Percentiles rank a stretch among this genome's conserved stretches.
Evolutionary conservation across 345 rosid species (phyloP).

Genomic region (Noccaea caerulescens): DNA sequence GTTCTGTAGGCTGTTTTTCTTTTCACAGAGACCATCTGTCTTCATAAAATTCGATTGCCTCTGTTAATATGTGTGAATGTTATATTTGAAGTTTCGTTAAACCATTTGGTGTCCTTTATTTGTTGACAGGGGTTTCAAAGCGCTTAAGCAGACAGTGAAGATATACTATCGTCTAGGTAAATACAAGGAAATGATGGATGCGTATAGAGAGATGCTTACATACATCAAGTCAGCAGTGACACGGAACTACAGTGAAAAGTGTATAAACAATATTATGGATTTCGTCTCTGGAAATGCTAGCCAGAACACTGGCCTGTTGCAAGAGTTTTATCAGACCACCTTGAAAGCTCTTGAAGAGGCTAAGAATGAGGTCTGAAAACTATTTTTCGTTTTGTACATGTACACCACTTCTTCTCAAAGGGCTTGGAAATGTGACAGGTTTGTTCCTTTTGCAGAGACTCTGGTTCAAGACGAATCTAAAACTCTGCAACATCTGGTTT

Average conservation of each 20-base stretch:
- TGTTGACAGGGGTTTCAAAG: constrained; percentile 87
- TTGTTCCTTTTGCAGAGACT: constrained; percentile 69
- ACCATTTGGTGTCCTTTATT: constrained; percentile 16
- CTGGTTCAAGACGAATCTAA: constrained; percentile 99
- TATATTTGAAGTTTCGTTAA: constrained; percentile 14
- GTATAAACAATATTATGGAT: constrained; percentile 98
- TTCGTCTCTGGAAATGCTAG: constrained; percentile 99
- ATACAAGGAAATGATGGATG: constrained; percentile 95
- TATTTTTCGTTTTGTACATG: neutral
- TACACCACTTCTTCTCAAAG: constrained; percentile 1
- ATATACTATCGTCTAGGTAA: constrained; percentile 88
- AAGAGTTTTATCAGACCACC: constrained; percentile 95
- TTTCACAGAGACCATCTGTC: neutral
- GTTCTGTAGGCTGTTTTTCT: constrained; percentile 5
- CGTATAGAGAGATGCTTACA: constrained; percentile 91
- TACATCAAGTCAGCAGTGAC: constrained; percentile 98
- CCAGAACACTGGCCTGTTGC: constrained; percentile 85
- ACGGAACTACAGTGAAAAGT: constrained; percentile 94
- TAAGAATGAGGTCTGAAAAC: constrained; percentile 77
- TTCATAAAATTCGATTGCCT: constrained; percentile 6
- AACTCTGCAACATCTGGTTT: constrained; percentile 98
- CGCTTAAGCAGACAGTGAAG: constrained; percentile 97
- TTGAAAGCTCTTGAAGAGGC: constrained; percentile 98
- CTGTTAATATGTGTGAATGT: neutral
- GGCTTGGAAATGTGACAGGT: constrained; percentile 31